phyloP scores from a whole-genome alignment of 805 yeast species.

The Saccharomycopsis oosterbeekiorum region DNA sequence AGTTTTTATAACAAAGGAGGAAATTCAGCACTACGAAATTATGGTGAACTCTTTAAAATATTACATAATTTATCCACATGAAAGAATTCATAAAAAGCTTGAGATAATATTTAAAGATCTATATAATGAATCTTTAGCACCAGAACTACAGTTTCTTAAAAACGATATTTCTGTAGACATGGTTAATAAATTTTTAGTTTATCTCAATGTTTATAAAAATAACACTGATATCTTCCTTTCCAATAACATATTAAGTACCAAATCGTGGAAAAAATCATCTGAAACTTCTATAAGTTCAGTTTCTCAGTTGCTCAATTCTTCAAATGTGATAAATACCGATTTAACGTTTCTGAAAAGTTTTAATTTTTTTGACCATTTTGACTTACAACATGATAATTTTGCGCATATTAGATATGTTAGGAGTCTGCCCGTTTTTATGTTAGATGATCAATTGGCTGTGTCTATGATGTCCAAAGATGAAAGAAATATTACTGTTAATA shows the following conservation, averaged over 20 bases:
- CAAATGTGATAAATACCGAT: background rate
- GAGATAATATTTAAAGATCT: conserved; percentile 16
- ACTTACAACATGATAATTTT: conserved; percentile 13
- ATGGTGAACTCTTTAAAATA: conserved; percentile 24
- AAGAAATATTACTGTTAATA: conserved; percentile 28
- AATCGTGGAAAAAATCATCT: background rate
- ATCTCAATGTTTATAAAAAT: conserved; percentile 19
- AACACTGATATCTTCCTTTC: conserved; percentile 24
- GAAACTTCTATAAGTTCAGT: conserved; percentile 4
- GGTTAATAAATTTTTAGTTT: conserved; percentile 11
- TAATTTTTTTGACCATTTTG: background rate
- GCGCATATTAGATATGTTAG: conserved; percentile 8
- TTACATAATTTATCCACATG: conserved; percentile 27
- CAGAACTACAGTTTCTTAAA: background rate
- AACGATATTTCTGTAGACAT: background rate
- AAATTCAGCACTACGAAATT: conserved; percentile 19
- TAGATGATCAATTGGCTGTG: conserved; percentile 22
- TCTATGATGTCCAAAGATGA: conserved; percentile 31
- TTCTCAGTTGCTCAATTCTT: background rate
- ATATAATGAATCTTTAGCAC: background rate
- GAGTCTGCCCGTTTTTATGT: conserved; percentile 7
- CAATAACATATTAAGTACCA: conserved; percentile 17
- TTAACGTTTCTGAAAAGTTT: background rate
- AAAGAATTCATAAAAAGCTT: conserved; percentile 19
- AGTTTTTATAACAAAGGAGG: conserved; percentile 18